Percentiles rank a stretch among this genome's conserved stretches.
Evolutionary conservation across 345 rosid species (phyloP).

Genomic region (Leavenworthia alabamica): DNA sequence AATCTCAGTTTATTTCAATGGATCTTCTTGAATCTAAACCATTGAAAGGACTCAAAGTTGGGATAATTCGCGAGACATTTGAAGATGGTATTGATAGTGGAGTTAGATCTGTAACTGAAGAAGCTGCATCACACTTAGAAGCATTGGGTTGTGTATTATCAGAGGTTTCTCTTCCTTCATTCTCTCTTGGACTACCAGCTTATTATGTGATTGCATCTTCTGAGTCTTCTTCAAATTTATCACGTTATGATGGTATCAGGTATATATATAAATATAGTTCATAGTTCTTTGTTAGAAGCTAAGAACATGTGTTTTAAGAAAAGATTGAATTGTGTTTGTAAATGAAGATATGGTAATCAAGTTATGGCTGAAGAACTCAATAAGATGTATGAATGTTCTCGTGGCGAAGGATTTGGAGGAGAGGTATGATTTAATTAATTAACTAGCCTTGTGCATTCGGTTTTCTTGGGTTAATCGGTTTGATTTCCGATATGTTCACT

Average conservation of each 20-base stretch:
- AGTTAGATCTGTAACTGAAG: conserved; percentile 55
- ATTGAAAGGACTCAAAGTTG: conserved; percentile 68
- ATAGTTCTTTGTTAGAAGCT: too few species aligned
- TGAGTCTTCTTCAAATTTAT: conserved; percentile 80
- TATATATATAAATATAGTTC: conserved; percentile 10
- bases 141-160: conserved; percentile 68
- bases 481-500: too few species aligned
- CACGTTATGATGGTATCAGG: conserved; percentile 94
- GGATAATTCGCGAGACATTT: conserved; percentile 76
- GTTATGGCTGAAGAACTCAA: conserved; percentile 63
- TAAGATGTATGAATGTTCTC: conserved; percentile 64
- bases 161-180: conserved; percentile 82
- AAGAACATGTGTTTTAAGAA: too few species aligned
- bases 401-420: conserved; percentile 78
- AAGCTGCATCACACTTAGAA: conserved; percentile 77
- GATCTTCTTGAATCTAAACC: conserved; percentile 53
- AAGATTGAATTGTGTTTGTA: neutral
- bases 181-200: conserved; percentile 87
- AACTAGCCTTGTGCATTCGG: too few species aligned
- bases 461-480: too few species aligned
- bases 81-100: conserved; percentile 70
- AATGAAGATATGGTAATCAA: conserved; percentile 73
- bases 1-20: conserved; percentile 42
- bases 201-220: conserved; percentile 86
- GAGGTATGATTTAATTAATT: conserved; percentile 46